phyloP scores from a whole-genome alignment of 1,139 yeast genomes.

The Candida sp. region DNA sequence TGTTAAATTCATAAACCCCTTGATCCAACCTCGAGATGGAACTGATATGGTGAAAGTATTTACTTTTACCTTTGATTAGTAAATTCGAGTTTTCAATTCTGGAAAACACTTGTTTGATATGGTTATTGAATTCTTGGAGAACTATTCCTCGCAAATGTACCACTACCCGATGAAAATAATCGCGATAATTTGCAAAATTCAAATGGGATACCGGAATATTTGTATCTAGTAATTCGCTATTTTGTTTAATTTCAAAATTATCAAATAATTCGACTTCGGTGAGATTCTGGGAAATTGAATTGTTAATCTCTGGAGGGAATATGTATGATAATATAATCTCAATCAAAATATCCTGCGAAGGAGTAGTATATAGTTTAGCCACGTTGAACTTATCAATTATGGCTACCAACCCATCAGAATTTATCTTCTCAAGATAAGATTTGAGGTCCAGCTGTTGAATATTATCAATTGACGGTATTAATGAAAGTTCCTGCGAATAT shows the following conservation, averaged over 20 bases:
- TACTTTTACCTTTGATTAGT: conserved; percentile 24
- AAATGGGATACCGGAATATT: background rate
- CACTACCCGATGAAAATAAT: conserved; percentile 1
- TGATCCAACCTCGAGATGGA: conserved; percentile 4
- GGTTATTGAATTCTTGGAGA: conserved; percentile 9
- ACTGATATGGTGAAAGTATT: conserved; percentile 19
- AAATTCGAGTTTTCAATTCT: conserved; percentile 16
- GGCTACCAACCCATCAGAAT: background rate
- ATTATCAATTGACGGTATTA: conserved; percentile 1
- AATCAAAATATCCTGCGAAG: background rate
- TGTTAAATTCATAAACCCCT: conserved; percentile 3
- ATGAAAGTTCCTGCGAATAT: background rate
- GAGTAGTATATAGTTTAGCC: background rate
- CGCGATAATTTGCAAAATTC: background rate
- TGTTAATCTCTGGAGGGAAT: background rate
- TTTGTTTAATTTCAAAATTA: background rate
- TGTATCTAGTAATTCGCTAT: background rate
- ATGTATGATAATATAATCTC: background rate
- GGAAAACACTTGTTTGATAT: conserved; percentile 17
- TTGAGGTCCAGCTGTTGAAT: background rate
- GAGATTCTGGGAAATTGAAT: background rate
- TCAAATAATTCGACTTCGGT: conserved; percentile 2
- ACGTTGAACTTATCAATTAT: background rate
- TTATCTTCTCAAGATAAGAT: background rate
- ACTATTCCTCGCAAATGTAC: background rate